Percentiles rank a stretch among this genome's conserved stretches.
Conservation (phyloP, 2,329 filamentous ascomycete species). For the Didymella exigua region DNA sequence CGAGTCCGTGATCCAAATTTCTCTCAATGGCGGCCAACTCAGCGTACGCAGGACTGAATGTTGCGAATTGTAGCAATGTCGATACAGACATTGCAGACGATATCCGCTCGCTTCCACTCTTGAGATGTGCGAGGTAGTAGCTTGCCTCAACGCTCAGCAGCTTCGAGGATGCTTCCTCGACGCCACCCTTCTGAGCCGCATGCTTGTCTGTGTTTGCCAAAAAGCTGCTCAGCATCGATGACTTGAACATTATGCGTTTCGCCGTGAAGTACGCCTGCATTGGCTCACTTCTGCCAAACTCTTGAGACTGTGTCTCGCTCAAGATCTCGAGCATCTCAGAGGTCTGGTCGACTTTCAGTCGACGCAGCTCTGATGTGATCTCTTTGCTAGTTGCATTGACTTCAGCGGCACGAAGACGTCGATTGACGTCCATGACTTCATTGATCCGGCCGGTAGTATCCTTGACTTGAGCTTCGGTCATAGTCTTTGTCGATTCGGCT, state of each 20-base stretch:
- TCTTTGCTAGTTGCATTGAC: slow-evolving; percentile 92
- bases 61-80: slow-evolving; percentile 76
- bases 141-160: slow-evolving; percentile 69
- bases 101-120: slow-evolving; percentile 82
- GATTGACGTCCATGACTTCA: slow-evolving; percentile 95
- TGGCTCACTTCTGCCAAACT: slow-evolving; percentile 72
- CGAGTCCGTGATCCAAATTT: slow-evolving; percentile 85
- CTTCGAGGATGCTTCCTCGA: slow-evolving; percentile 79
- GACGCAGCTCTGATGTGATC: slow-evolving; percentile 86
- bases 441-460: slow-evolving; percentile 86
- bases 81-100: slow-evolving; percentile 80
- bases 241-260: slow-evolving; percentile 87
- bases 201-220: slow-evolving; percentile 55
- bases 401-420: slow-evolving; percentile 88
- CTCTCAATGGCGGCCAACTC: slow-evolving; percentile 92
- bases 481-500: slow-evolving; percentile 87
- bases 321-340: slow-evolving; percentile 81
- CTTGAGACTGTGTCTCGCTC: slow-evolving; percentile 62
- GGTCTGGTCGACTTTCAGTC: slow-evolving; percentile 87
- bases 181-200: slow-evolving; percentile 68
- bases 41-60: slow-evolving; percentile 78
- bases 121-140: slow-evolving; percentile 84
- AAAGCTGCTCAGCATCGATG: slow-evolving; percentile 44
- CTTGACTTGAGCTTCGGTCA: slow-evolving; percentile 90
- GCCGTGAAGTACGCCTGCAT: slow-evolving; percentile 88